Percentiles rank a stretch among this genome's conserved stretches.
These are phyloP conservation scores for Wickerhamiella siamensis DNA, from an alignment of 805 yeast genomes.

Conservation along the genomic window DNA sequence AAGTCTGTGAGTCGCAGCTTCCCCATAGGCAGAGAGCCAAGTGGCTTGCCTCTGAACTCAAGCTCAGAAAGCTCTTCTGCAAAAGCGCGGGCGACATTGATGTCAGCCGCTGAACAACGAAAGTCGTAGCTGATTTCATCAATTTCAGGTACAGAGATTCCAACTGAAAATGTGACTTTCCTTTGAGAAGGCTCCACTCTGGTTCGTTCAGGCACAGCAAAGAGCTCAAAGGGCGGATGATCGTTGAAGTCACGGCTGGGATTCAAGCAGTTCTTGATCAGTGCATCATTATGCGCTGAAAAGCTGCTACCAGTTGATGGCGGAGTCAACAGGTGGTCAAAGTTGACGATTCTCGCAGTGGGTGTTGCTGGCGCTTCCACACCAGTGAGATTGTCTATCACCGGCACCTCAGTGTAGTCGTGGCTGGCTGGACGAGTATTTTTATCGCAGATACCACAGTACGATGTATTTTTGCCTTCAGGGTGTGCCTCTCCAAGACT, in stretches of 20 bases:
- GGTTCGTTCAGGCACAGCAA: not conserved
- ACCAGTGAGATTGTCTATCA: no score
- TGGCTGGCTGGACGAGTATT: no score
- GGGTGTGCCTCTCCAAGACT: not conserved
- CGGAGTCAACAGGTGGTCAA: no score
- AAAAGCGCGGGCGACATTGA: not conserved
- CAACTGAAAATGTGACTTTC: not conserved
- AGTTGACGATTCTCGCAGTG: no score
- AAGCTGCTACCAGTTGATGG: no score
- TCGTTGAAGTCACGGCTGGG: conserved; percentile 3
- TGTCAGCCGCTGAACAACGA: conserved; percentile 6
- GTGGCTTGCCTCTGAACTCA: not conserved
- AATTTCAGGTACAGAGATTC: not conserved
- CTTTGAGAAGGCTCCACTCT: not conserved
- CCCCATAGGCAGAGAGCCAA: not conserved
- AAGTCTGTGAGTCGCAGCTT: conserved; percentile 5
- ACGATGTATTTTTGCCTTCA: no score
- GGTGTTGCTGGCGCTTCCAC: no score
- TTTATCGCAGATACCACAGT: no score
- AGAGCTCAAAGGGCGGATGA: not conserved
- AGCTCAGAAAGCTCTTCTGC: not conserved
- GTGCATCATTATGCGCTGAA: not conserved
- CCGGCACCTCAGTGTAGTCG: no score
- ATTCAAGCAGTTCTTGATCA: not conserved
- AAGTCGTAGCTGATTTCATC: not conserved